phyloP scores from a whole-genome alignment of 768 basidiomycete genomes.

The Trametes maxima region DNA sequence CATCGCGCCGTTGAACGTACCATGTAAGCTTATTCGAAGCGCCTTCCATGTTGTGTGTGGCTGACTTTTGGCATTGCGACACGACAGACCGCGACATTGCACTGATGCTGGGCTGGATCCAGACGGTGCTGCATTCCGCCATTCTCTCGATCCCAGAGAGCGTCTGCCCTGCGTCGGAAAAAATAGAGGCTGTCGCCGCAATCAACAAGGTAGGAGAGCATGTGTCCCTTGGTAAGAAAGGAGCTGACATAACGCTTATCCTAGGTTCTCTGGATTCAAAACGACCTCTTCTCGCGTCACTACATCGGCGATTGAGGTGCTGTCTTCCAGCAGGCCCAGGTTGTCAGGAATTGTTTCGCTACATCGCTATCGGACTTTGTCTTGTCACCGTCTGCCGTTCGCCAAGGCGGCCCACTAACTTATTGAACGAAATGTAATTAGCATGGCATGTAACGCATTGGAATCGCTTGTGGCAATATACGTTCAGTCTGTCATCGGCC shows the following conservation, averaged over 20 bases:
- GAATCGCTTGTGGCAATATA: too few relatives aligned
- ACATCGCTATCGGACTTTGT: neutral
- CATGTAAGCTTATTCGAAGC: slow-evolving; percentile 30
- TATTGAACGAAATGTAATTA: too few relatives aligned
- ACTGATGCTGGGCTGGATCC: slow-evolving; percentile 48
- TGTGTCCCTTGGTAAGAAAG: neutral
- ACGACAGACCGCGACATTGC: slow-evolving; percentile 44
- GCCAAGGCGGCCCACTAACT: too few relatives aligned
- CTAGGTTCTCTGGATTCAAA: slow-evolving; percentile 54
- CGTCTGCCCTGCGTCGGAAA: slow-evolving; percentile 36
- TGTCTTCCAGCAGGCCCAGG: neutral
- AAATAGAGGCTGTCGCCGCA: slow-evolving; percentile 44
- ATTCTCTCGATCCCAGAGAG: slow-evolving; percentile 45
- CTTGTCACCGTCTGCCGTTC: too few relatives aligned
- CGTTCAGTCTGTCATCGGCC: too few relatives aligned
- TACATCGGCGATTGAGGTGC: slow-evolving; percentile 38
- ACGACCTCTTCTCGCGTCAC: slow-evolving; percentile 48
- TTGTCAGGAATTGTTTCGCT: neutral
- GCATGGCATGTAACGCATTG: too few relatives aligned
- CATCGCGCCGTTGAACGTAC: slow-evolving; percentile 36
- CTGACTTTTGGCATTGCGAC: neutral
- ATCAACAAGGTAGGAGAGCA: slow-evolving; percentile 45
- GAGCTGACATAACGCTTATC: neutral
- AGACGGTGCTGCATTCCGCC: slow-evolving; percentile 45
- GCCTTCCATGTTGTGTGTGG: neutral